These are phyloP conservation scores for Chaetomiaceae sp. DNA, from an alignment of 2,329 filamentous ascomycete species.

Conservation along the genomic window DNA sequence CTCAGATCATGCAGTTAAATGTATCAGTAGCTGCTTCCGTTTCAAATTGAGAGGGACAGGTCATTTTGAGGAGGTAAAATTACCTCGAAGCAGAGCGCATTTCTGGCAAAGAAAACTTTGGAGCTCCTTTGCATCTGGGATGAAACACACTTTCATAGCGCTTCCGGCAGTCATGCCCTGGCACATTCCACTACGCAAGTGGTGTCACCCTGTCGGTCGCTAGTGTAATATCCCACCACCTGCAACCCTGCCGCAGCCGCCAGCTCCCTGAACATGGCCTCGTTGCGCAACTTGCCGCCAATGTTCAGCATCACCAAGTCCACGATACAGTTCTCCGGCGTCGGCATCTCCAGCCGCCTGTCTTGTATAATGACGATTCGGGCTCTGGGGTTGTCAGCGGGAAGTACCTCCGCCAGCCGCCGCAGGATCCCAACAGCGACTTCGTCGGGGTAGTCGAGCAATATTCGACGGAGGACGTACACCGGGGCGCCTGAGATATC, in stretches of 20 bases:
- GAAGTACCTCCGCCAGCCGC: conserved; percentile 20
- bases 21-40: too few relatives aligned
- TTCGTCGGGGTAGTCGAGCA: conserved; percentile 27
- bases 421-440: conserved; percentile 19
- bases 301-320: conserved; percentile 25
- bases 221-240: conserved; percentile 14
- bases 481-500: conserved; percentile 20
- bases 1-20: too few relatives aligned
- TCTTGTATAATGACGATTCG: conserved; percentile 24
- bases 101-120: too few relatives aligned
- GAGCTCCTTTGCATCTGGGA: too few relatives aligned
- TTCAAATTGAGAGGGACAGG: too few relatives aligned
- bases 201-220: conserved; percentile 4
- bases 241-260: conserved; percentile 16
- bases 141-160: too few relatives aligned
- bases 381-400: conserved; percentile 17
- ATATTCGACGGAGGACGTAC: conserved; percentile 26
- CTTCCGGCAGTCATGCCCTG: conserved; percentile 14
- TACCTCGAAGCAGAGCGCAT: too few relatives aligned
- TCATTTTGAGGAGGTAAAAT: too few relatives aligned
- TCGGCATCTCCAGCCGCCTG: conserved; percentile 17
- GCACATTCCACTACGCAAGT: conserved; percentile 22
- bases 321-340: conserved; percentile 19
- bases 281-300: conserved; percentile 24
- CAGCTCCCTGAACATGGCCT: conserved; percentile 15